Evolutionary conservation across 148 eudicot genomes (phyloP), one percentile per base, ranked within the genome.

Genomic region (Agrostemma githago): DNA sequence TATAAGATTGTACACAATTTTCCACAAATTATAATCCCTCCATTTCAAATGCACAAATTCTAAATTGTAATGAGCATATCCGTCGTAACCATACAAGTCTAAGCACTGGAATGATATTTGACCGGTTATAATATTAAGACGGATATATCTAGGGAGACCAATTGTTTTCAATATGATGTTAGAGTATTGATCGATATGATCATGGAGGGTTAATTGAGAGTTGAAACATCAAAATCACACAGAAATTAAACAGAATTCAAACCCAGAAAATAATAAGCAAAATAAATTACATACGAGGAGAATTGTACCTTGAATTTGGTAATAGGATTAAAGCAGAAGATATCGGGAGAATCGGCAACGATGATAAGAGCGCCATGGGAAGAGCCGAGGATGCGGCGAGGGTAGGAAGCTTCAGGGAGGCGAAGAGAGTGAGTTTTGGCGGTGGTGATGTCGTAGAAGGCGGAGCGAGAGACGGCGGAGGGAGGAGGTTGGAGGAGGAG

Each of bases 321-420:
- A 38, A 92, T 66, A 0, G 98, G 96, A 17, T 90, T 92, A 21
- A 79, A 60, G 16, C 88, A 84, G 72, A 85, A 84, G 38, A 93
- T 73, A 0, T 78, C 64, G 0, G 93, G 90, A 3, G 89, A 71
- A 14, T 85, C 88, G 20, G 78, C 82, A 39, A 86, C 79, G 66
- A 89, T 54, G 15, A 85, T 72, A 6, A 90, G 85, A 80, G 79
- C 85, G n/a, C 96, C 92, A 60, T 78, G 78, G 48, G 92, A 93
- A 0, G 98, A 93, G 63, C 96, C 91, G 57, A 86, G 73, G 17
- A 85, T 75, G 64, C 93, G 87, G 15, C 86, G 84, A 68, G 83
- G 76, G 64, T 62, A 68, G 34, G 88, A 76, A 60, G 88, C 64
- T 68, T 82, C 85, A 0, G 89, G 84, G 34, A 87, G 73, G 65